Conservation (phyloP, 257 asterid species). For the Solanum piurae region DNA sequence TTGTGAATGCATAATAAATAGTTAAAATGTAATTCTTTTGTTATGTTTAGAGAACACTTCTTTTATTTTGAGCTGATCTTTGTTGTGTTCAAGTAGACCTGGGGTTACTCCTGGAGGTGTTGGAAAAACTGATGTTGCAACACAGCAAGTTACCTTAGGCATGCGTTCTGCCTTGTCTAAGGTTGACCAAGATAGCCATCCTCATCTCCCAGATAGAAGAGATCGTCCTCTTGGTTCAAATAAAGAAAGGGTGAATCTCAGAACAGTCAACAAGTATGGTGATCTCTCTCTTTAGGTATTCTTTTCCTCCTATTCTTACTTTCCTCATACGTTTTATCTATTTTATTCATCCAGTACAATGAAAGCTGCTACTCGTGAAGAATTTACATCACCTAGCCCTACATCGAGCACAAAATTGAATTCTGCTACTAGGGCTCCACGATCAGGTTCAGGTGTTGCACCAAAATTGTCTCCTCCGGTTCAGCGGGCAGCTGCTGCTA, state of each 20-base stretch:
- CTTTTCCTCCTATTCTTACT: not conserved
- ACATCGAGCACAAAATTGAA: slow-evolving; percentile 70
- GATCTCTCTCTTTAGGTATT: not conserved
- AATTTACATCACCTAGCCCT: slow-evolving; percentile 73
- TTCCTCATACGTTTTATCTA: not conserved
- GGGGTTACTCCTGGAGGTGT: slow-evolving; percentile 55
- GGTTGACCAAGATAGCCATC: slow-evolving; percentile 56
- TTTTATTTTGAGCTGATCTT: not conserved
- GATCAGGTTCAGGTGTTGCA: slow-evolving; percentile 54
- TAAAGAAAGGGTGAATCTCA: slow-evolving; percentile 60
- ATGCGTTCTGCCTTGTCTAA: slow-evolving; percentile 56
- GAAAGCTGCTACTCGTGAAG: slow-evolving; percentile 71
- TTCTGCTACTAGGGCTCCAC: slow-evolving; percentile 67
- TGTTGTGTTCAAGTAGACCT: slow-evolving; percentile 28
- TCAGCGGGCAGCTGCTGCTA: slow-evolving; percentile 41
- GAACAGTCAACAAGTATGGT: slow-evolving; percentile 63
- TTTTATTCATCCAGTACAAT: slow-evolving; percentile 9
- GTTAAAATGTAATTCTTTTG: not conserved
- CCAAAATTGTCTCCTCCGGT: slow-evolving; percentile 61
- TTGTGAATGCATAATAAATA: not conserved
- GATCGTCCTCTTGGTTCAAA: slow-evolving; percentile 59
- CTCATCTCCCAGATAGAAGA: slow-evolving; percentile 61
- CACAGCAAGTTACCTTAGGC: slow-evolving; percentile 48
- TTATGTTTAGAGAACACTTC: not conserved
- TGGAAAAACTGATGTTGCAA: slow-evolving; percentile 51